These are phyloP conservation scores for Spiraea crenata DNA, from an alignment of 331 rosid species.

Conservation along the genomic window DNA sequence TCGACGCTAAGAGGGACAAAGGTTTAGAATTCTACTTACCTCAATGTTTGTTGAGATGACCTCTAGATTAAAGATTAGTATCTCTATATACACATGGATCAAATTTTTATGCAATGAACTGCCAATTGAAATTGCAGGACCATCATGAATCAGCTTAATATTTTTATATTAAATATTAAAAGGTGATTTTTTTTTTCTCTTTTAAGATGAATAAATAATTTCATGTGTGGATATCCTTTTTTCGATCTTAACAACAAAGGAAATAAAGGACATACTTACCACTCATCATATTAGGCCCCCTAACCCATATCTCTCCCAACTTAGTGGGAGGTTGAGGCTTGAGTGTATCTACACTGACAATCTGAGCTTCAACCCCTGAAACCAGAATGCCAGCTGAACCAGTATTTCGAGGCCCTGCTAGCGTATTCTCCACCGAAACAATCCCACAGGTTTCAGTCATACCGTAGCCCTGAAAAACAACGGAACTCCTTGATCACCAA, in stretches of 20 bases:
- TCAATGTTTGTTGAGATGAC: neutral
- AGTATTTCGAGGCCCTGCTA: conserved; percentile 43
- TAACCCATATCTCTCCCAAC: conserved; percentile 80
- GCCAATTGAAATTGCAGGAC: neutral
- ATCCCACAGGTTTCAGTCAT: conserved; percentile 90
- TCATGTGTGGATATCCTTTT: neutral
- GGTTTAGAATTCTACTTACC: neutral
- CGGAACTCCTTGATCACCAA: neutral
- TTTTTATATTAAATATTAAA: neutral
- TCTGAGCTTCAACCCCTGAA: conserved; percentile 68
- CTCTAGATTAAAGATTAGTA: neutral
- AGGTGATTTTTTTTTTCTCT: no score
- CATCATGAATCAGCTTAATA: neutral
- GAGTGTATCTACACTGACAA: conserved; percentile 62
- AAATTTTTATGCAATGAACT: neutral
- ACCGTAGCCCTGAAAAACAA: conserved; percentile 76
- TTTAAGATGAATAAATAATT: no score
- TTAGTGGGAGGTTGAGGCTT: conserved; percentile 79
- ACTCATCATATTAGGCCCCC: conserved; percentile 82
- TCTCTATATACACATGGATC: neutral
- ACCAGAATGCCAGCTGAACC: conserved; percentile 74
- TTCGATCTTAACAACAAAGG: neutral
- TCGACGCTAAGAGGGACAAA: neutral
- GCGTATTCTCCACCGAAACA: conserved; percentile 46
- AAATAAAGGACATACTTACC: conserved; percentile 35